A percentile compares a stretch with the other conserved stretches of the same genome.
These are phyloP conservation scores for Haplographium delicatum DNA, from an alignment of 495 filamentous ascomycete genomes.

Conservation along the genomic window DNA sequence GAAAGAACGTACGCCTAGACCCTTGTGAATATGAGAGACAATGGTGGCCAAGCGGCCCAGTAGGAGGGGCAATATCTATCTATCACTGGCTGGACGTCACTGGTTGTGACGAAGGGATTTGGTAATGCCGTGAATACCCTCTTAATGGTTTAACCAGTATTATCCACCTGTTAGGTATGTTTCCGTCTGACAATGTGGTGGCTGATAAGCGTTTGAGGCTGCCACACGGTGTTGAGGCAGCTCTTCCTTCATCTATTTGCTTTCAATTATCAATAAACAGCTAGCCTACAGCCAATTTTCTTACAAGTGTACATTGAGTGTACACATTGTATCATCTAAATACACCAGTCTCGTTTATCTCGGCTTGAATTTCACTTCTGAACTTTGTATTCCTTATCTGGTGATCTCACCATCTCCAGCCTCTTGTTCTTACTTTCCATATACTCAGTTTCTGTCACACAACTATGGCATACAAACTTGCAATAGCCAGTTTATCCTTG, in stretches of 20 bases:
- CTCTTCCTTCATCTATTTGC: not conserved
- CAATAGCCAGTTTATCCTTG: constrained; percentile 13
- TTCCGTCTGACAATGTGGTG: not conserved
- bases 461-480: constrained; percentile 16
- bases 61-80: not conserved
- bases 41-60: too few species aligned
- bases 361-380: too few species aligned
- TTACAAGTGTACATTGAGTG: too few species aligned
- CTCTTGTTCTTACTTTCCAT: not conserved
- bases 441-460: too few species aligned
- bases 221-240: not conserved
- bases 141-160: constrained; percentile 13
- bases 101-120: not conserved
- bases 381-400: too few species aligned
- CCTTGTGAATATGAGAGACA: too few species aligned
- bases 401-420: too few species aligned
- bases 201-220: not conserved
- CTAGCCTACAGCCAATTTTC: too few species aligned
- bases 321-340: too few species aligned
- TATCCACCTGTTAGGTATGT: constrained; percentile 5
- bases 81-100: not conserved
- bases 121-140: constrained; percentile 9
- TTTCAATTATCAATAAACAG: not conserved
- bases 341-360: too few species aligned
- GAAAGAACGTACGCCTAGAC: too few species aligned